These are phyloP conservation scores for Rhizoclosmatium globosum DNA, from an alignment of 192 early-diverging fungal genomes.

Conservation along the genomic window DNA sequence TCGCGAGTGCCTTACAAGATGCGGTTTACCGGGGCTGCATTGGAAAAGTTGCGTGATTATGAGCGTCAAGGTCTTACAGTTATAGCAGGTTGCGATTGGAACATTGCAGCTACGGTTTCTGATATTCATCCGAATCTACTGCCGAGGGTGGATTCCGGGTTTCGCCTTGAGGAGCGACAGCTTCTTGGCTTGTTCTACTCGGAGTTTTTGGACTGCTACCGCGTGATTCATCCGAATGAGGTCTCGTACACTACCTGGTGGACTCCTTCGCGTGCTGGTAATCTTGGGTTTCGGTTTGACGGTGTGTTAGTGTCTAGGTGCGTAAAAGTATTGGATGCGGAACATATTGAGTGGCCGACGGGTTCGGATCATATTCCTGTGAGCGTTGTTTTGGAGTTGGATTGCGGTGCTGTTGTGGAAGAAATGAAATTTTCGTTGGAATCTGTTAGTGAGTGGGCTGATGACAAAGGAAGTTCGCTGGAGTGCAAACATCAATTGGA, in stretches of 20 bases:
- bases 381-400: background rate
- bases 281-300: background rate
- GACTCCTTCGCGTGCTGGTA: background rate
- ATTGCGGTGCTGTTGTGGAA: background rate
- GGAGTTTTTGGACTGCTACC: background rate
- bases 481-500: background rate
- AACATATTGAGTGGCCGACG: background rate
- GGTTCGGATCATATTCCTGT: background rate
- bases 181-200: background rate
- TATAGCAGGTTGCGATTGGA: background rate
- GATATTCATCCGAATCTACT: constrained; percentile 12
- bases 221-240: background rate
- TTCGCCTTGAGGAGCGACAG: background rate
- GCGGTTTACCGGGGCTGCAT: background rate
- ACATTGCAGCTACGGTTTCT: background rate
- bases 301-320: background rate
- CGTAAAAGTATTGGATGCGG: background rate
- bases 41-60: background rate
- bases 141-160: background rate
- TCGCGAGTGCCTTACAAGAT: background rate
- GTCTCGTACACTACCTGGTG: background rate
- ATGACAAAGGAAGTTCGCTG: background rate
- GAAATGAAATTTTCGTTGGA: background rate
- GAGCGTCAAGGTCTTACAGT: background rate
- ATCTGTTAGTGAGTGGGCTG: background rate